Conservation (phyloP, 768 basidiomycete species). For the Polyporus arcularius region DNA sequence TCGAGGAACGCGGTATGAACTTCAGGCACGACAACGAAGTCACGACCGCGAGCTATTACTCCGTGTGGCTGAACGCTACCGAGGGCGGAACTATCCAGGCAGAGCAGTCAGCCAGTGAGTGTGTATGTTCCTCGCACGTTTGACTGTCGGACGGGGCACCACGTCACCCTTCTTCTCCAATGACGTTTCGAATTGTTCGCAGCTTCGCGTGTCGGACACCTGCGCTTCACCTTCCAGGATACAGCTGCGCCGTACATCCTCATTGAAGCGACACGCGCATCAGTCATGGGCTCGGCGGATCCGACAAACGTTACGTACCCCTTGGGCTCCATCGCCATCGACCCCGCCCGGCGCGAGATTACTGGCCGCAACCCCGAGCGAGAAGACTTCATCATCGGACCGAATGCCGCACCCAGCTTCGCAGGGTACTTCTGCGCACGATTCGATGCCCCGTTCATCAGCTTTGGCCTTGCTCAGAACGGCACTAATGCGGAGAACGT, state of each 20-base stretch:
- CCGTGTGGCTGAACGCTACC: constrained; percentile 52
- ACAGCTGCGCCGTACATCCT: constrained; percentile 55
- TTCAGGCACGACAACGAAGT: constrained; percentile 55
- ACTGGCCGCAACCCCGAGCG: constrained; percentile 67
- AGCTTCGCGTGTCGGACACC: constrained; percentile 78
- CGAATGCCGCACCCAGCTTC: constrained; percentile 37
- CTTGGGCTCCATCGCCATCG: constrained; percentile 50
- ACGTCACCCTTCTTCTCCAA: too few species aligned
- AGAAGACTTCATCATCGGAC: constrained; percentile 71
- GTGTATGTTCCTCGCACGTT: constrained; percentile 24
- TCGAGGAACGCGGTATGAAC: constrained; percentile 58
- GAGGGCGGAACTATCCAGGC: constrained; percentile 49
- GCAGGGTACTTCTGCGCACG: constrained; percentile 60
- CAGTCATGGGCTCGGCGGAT: constrained; percentile 55
- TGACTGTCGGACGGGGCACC: constrained; percentile 1
- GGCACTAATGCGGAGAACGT: constrained; percentile 36
- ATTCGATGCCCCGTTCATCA: constrained; percentile 47
- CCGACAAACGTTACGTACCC: constrained; percentile 54
- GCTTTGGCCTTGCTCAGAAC: constrained; percentile 54
- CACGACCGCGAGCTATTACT: constrained; percentile 57
- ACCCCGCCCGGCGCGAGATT: constrained; percentile 47
- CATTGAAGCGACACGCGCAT: constrained; percentile 65
- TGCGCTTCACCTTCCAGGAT: constrained; percentile 65
- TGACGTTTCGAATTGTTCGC: not conserved
- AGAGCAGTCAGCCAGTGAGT: constrained; percentile 66